A percentile compares a stretch with the other conserved stretches of the same genome.
These are phyloP conservation scores for Pholiota microspora DNA, from an alignment of 768 basidiomycete species.

Conservation along the genomic window DNA sequence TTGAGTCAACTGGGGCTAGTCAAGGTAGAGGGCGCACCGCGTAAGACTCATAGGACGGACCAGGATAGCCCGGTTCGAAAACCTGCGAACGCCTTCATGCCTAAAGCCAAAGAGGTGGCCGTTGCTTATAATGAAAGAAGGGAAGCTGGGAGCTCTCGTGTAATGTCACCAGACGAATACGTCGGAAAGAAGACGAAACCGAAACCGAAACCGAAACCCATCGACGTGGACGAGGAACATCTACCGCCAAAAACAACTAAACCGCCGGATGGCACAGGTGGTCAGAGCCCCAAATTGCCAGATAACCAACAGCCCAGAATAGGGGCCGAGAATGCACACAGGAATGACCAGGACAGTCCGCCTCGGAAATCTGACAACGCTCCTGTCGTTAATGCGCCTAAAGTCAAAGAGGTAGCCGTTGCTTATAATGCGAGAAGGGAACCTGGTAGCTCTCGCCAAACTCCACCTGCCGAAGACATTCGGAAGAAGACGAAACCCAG, in stretches of 20 bases:
- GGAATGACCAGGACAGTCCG: background rate
- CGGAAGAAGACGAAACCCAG: too few relatives aligned
- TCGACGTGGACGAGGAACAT: background rate
- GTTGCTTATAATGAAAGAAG: background rate
- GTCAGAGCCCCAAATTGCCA: too few relatives aligned
- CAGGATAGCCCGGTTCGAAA: background rate
- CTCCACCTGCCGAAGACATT: too few relatives aligned
- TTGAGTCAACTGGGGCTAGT: conserved; percentile 4
- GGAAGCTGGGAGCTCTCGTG: background rate
- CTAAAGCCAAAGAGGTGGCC: background rate
- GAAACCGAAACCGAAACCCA: background rate
- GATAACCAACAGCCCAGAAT: too few relatives aligned
- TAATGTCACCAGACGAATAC: too few relatives aligned
- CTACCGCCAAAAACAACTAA: background rate
- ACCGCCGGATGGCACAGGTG: background rate
- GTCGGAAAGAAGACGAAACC: too few relatives aligned
- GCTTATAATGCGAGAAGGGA: background rate
- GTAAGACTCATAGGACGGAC: background rate
- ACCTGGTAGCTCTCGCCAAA: background rate
- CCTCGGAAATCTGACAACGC: background rate
- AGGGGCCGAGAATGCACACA: background rate
- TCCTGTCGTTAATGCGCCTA: background rate
- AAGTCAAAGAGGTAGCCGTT: background rate
- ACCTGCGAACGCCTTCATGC: background rate
- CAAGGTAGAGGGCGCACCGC: background rate